A percentile compares a stretch with the other conserved stretches of the same genome.
These are phyloP conservation scores for Voacanga thouarsii DNA, from an alignment of 257 asterid genomes.

Conservation along the genomic window DNA sequence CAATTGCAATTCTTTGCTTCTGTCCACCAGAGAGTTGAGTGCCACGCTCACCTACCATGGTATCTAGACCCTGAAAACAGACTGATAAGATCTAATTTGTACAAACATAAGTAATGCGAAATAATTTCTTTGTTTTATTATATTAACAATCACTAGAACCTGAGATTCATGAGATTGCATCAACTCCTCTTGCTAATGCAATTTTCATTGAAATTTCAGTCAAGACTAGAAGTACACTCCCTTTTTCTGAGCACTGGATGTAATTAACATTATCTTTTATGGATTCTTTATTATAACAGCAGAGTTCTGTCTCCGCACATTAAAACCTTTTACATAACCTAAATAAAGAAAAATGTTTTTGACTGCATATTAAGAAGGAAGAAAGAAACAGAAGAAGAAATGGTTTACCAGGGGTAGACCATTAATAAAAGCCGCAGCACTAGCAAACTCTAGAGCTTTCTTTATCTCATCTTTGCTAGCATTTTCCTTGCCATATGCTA, in stretches of 20 bases:
- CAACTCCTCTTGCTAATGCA: not conserved
- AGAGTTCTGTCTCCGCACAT: not conserved
- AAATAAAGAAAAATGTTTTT: not conserved
- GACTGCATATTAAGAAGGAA: not conserved
- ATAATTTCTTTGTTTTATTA: not conserved
- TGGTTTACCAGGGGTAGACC: constrained; percentile 31
- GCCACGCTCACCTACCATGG: constrained; percentile 33
- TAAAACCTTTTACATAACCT: not conserved
- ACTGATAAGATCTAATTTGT: not conserved
- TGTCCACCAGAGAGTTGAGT: constrained; percentile 42
- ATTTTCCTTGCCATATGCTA: constrained; percentile 26
- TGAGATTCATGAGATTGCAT: not conserved
- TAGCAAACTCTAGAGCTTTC: constrained; percentile 24
- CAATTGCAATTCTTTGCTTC: constrained; percentile 34
- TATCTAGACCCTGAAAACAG: constrained; percentile 29
- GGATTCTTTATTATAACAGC: not conserved
- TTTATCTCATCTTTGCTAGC: constrained; percentile 27
- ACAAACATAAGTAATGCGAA: not conserved
- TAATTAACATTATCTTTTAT: not conserved
- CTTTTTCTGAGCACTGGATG: not conserved
- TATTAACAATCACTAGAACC: not conserved
- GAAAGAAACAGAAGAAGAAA: not conserved
- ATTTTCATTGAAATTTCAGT: not conserved
- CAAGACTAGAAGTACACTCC: not conserved
- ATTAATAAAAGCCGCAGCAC: constrained; percentile 25